phyloP scores from a whole-genome alignment of 495 filamentous ascomycete genomes.

The Talaromyces trachyspermus region DNA sequence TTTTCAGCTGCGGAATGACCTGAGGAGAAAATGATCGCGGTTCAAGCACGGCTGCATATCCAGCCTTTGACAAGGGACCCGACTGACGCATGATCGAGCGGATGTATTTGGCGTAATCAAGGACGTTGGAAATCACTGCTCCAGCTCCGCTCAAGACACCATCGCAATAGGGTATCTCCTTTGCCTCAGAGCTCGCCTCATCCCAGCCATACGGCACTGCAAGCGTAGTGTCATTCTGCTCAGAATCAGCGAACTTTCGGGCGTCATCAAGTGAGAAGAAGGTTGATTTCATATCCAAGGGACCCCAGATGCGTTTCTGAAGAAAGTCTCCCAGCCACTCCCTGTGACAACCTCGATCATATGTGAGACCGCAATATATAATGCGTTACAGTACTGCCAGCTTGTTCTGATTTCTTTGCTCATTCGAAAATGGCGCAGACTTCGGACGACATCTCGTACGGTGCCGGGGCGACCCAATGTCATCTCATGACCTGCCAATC shows the following conservation, averaged over 20 bases:
- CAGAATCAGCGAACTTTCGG: constrained; percentile 4
- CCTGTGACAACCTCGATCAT: constrained; percentile 23
- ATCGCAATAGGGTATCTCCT: constrained; percentile 5
- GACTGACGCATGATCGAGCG: constrained; percentile 20
- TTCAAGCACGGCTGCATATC: constrained; percentile 22
- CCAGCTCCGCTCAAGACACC: constrained; percentile 37
- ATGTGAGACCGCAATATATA: constrained; percentile 40
- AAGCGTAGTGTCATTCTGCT: constrained; percentile 7
- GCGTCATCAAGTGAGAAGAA: constrained; percentile 38
- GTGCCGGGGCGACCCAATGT: constrained; percentile 17
- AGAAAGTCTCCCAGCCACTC: constrained; percentile 35
- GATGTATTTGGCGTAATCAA: constrained; percentile 44
- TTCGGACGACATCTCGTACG: constrained; percentile 25
- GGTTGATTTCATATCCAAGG: constrained; percentile 42
- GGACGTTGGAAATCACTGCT: constrained; percentile 36
- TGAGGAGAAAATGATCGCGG: constrained; percentile 17
- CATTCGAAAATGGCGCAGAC: constrained; percentile 36
- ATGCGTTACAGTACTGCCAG: constrained; percentile 47
- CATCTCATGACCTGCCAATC: constrained; percentile 38
- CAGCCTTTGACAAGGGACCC: constrained; percentile 14
- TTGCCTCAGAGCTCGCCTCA: constrained; percentile 9
- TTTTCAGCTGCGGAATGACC: constrained; percentile 1
- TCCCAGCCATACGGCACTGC: constrained; percentile 23
- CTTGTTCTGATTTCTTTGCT: constrained; percentile 27
- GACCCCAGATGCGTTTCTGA: constrained; percentile 35